Evolutionary conservation across 2,329 filamentous ascomycete species (phyloP).

Genomic region (Alternaria hordeiaustralica): DNA sequence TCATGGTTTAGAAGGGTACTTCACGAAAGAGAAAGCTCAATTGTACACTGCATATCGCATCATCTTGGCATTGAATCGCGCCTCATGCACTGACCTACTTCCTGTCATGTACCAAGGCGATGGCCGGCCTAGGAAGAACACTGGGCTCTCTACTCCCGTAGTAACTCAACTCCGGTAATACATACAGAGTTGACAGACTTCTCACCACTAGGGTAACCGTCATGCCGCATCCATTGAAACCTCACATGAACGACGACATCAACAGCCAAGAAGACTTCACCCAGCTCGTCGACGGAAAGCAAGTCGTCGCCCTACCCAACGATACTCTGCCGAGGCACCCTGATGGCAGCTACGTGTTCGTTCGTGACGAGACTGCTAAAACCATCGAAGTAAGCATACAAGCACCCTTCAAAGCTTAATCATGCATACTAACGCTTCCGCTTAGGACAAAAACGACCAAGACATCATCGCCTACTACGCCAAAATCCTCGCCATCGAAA

Average conservation of each 20-base stretch:
- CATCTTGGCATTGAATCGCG: neutral
- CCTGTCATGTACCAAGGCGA: neutral
- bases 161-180: neutral
- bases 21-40: too few relatives aligned
- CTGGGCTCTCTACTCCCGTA: neutral
- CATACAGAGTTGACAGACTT: neutral
- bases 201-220: neutral
- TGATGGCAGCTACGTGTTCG: neutral
- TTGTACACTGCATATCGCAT: too few relatives aligned
- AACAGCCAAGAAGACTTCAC: neutral
- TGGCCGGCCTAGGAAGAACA: neutral
- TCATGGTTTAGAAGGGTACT: neutral
- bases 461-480: neutral
- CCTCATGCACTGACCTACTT: neutral
- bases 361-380: neutral
- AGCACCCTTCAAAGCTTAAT: neutral
- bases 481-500: neutral
- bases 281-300: neutral
- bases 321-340: neutral
- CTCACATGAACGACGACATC: neutral
- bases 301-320: neutral
- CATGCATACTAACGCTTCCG: neutral
- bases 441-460: neutral
- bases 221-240: neutral
- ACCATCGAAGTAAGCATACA: neutral